These are phyloP conservation scores for Quercus wislizeni DNA, from an alignment of 306 rosid genomes.

Conservation along the genomic window DNA sequence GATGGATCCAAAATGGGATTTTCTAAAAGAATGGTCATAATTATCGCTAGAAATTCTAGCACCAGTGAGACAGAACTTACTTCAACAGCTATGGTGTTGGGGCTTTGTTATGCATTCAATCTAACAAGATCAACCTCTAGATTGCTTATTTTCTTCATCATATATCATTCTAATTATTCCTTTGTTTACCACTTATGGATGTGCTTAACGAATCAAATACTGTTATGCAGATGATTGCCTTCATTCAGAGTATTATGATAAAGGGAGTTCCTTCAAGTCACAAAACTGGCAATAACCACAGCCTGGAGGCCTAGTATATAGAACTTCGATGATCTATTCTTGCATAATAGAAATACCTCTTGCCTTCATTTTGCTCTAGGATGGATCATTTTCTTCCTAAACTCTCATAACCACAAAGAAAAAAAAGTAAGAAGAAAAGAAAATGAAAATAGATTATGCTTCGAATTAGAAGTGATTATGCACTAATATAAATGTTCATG, in stretches of 20 bases:
- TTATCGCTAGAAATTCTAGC: too few species aligned
- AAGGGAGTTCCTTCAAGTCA: constrained; percentile 38
- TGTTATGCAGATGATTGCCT: constrained; percentile 63
- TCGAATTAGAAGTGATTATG: not conserved
- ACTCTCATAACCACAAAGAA: not conserved
- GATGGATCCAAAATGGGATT: too few species aligned
- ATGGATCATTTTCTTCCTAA: constrained; percentile 7
- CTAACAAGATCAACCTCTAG: too few species aligned
- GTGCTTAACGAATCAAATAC: constrained; percentile 13
- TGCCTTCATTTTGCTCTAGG: constrained; percentile 18
- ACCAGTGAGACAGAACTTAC: too few species aligned
- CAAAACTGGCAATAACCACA: constrained; percentile 15
- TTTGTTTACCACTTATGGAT: not conserved
- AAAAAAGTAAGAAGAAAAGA: not conserved
- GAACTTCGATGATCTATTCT: not conserved
- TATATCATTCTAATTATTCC: not conserved
- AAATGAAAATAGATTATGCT: too few species aligned
- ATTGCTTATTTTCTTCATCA: not conserved
- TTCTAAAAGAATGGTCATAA: too few species aligned
- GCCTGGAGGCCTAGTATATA: constrained; percentile 39
- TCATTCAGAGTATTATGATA: constrained; percentile 61
- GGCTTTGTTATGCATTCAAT: too few species aligned
- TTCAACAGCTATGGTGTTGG: too few species aligned
- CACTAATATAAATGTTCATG: not conserved
- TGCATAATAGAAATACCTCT: not conserved